Evolutionary conservation across 768 basidiomycete species (phyloP), one percentile per base, ranked within the genome.

Genomic region (Leccinum boreale): DNA sequence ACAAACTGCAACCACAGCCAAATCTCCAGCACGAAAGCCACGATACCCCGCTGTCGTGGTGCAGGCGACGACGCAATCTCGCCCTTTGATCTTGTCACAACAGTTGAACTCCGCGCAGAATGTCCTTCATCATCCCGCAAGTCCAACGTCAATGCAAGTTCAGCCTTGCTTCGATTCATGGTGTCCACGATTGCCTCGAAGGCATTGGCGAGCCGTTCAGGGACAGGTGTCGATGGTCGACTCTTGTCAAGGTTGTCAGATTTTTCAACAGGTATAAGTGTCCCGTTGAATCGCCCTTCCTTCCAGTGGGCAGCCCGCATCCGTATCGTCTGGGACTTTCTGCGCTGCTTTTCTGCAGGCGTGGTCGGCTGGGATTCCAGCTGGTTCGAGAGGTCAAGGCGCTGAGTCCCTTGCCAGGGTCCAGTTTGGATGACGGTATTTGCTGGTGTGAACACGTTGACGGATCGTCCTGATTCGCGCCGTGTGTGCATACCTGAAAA

Each of bases 1-100:
- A 70, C 76, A 66, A 93, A 92, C 71, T 94, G 92, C 58, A 92
- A 69, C 89, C 90, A 91, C 61, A 93, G 71, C 92, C 92, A 93
- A 21, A 89, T 68, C 73, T 91, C 88, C 50, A 93, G 64, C 61
- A 92, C 69, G 50, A 87, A 72, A 42, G 68, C 73, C 33, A 75
- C 73, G 21, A 78, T 59, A 7, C 71, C 65, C 6, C 77, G 73
- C 15, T 71, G 66, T 56, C 68, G 71, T 0, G 70, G 68, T 15
- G 55, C 52, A 19, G 56, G 42, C 17, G 55, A n/a, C 4, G 65
- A 58, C 57, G 62, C 47, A 52, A 55, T 39, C 39, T 46, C 46
- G 6, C 45, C 57, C 31, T 50, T 49, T 5, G 62, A 61, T n/a
- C 26, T 60, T 48, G 26, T 33, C 24, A 24, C 50, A 6, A 26